A percentile compares a stretch with the other conserved stretches of the same genome.
Evolutionary conservation across 768 basidiomycete species (phyloP).

Genomic region (Thelephora ganbajun): DNA sequence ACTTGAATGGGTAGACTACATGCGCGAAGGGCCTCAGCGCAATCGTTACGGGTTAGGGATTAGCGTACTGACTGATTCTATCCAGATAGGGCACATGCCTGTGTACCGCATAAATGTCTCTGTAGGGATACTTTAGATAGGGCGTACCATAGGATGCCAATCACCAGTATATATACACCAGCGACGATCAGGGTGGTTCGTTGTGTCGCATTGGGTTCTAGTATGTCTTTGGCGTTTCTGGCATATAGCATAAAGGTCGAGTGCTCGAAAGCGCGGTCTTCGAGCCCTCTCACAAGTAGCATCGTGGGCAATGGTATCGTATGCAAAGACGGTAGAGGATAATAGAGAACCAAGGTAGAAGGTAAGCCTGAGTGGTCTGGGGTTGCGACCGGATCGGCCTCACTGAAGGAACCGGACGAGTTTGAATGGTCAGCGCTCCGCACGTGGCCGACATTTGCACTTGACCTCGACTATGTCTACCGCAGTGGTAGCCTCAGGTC

Average conservation of each 20-base stretch:
- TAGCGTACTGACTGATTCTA: slow-evolving; percentile 47
- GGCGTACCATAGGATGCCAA: slow-evolving; percentile 68
- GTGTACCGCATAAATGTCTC: slow-evolving; percentile 1
- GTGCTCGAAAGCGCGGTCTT: slow-evolving; percentile 10
- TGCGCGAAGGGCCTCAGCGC: background rate
- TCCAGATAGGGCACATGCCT: slow-evolving; percentile 74
- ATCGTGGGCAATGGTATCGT: background rate
- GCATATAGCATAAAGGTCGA: slow-evolving; percentile 10
- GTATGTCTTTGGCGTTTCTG: slow-evolving; percentile 12
- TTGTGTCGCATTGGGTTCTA: slow-evolving; percentile 64
- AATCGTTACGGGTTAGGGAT: background rate
- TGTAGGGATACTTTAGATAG: slow-evolving; percentile 1
- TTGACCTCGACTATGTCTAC: slow-evolving; percentile 26
- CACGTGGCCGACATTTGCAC: slow-evolving; percentile 5
- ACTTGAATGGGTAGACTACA: slow-evolving; percentile 88
- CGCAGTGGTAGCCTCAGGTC: slow-evolving; percentile 19
- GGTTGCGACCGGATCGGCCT: slow-evolving; percentile 1
- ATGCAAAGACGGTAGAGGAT: too few relatives aligned
- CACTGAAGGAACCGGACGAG: background rate
- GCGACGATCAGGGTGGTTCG: slow-evolving; percentile 69
- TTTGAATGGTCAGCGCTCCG: too few relatives aligned
- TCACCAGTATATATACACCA: slow-evolving; percentile 56
- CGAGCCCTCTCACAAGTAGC: slow-evolving; percentile 6
- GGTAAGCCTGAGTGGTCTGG: background rate
- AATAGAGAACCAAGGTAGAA: too few relatives aligned